phyloP scores from a whole-genome alignment of 495 filamentous ascomycete genomes.

The Lasiosphaeriaceae sp. region DNA sequence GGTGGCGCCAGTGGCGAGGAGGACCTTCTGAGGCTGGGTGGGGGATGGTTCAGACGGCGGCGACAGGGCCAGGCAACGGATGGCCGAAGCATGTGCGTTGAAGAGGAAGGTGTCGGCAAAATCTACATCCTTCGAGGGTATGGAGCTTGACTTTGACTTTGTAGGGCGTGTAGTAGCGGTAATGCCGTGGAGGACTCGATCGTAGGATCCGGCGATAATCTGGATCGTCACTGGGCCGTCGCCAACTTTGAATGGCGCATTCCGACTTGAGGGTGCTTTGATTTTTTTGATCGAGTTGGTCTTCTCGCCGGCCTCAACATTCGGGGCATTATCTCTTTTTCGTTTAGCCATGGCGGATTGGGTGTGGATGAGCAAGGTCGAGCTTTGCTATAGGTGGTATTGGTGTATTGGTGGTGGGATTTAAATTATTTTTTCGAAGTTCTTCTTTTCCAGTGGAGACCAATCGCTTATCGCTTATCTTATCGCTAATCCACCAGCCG shows the following conservation, averaged over 20 bases:
- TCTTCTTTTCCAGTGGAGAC: not conserved
- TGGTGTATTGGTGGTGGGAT: not conserved
- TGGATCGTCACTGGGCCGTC: slow-evolving; percentile 61
- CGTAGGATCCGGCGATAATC: slow-evolving; percentile 91
- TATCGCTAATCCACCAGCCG: not conserved
- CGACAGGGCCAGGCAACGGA: slow-evolving; percentile 85
- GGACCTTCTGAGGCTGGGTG: slow-evolving; percentile 61
- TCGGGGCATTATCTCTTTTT: slow-evolving; percentile 55
- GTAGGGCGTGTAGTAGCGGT: slow-evolving; percentile 60
- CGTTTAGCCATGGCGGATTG: slow-evolving; percentile 63
- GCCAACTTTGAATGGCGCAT: slow-evolving; percentile 22
- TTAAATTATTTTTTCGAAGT: not conserved
- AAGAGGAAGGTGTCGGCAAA: slow-evolving; percentile 96
- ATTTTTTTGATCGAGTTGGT: slow-evolving; percentile 33
- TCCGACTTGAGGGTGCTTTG: slow-evolving; percentile 24
- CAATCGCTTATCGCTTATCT: slow-evolving; percentile 3
- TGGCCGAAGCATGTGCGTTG: slow-evolving; percentile 83
- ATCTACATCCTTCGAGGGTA: slow-evolving; percentile 38
- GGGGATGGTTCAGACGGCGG: slow-evolving; percentile 62
- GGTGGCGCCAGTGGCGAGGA: slow-evolving; percentile 82
- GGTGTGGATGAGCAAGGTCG: not conserved
- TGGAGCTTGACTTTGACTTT: slow-evolving; percentile 12
- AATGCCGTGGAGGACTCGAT: slow-evolving; percentile 87
- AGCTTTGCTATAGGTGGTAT: not conserved
- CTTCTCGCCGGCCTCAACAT: slow-evolving; percentile 15